Evolutionary conservation across 1,284 basidiomycete genomes (phyloP).

Genomic region (Ustilago shanxiensis): DNA sequence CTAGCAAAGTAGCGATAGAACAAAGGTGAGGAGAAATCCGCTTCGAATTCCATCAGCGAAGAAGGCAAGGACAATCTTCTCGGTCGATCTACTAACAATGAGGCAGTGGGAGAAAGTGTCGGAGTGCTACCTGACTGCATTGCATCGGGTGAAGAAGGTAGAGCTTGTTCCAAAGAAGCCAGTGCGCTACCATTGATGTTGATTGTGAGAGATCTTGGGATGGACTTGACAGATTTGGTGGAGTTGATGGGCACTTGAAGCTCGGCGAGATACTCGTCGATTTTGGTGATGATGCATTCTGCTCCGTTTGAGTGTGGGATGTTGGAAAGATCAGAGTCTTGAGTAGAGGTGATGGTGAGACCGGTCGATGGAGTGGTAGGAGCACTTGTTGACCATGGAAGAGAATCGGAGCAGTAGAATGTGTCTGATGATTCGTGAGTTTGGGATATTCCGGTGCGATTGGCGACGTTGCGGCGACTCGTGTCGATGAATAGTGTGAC

Average conservation of each 20-base stretch:
- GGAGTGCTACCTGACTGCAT: background rate
- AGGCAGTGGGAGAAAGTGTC: background rate
- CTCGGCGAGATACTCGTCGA: slow-evolving; percentile 42
- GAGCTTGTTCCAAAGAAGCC: slow-evolving; percentile 1
- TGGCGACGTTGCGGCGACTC: slow-evolving; percentile 15
- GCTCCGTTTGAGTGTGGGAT: background rate
- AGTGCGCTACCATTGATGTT: background rate
- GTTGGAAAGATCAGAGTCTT: background rate
- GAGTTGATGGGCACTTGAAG: background rate
- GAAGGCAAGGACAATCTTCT: background rate
- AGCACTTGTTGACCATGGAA: slow-evolving; percentile 5
- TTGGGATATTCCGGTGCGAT: background rate
- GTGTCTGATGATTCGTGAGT: background rate
- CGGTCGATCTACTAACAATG: background rate
- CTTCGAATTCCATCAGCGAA: background rate
- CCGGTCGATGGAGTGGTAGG: slow-evolving; percentile 9
- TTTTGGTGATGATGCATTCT: slow-evolving; percentile 33
- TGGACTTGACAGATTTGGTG: background rate
- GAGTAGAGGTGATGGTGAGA: background rate
- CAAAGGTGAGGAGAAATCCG: slow-evolving; percentile 13
- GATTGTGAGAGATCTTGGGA: slow-evolving; percentile 8
- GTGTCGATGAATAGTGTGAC: slow-evolving; percentile 32
- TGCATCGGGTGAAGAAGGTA: slow-evolving; percentile 12
- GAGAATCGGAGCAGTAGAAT: background rate
- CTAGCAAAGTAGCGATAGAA: slow-evolving; percentile 18